phyloP scores from a whole-genome alignment of 2,329 filamentous ascomycete species.

The Microdochium paspali region DNA sequence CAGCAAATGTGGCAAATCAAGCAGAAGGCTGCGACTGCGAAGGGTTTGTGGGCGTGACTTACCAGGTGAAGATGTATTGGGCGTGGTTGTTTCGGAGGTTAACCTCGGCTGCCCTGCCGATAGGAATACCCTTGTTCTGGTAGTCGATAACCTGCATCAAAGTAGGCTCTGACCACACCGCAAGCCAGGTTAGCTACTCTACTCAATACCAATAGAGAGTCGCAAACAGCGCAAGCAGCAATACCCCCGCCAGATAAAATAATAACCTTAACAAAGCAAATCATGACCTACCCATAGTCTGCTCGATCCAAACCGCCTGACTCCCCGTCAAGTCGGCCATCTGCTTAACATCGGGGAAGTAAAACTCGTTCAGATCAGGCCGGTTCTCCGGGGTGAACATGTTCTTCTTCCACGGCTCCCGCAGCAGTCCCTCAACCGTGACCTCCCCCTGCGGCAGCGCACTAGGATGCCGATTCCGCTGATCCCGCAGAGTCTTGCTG shows the following conservation, averaged over 20 bases:
- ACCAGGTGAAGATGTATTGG: constrained; percentile 99
- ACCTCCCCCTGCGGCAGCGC: constrained; percentile 64
- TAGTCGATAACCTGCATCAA: constrained; percentile 68
- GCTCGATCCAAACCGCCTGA: constrained; percentile 89
- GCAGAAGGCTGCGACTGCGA: constrained; percentile 1
- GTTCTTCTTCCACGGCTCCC: constrained; percentile 94
- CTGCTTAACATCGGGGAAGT: constrained; percentile 87
- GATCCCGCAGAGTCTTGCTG: constrained; percentile 59
- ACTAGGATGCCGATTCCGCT: constrained; percentile 52
- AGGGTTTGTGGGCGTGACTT: constrained; percentile 29
- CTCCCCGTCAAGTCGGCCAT: constrained; percentile 80
- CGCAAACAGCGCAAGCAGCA: neutral
- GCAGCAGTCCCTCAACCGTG: constrained; percentile 70
- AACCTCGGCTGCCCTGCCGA: constrained; percentile 80
- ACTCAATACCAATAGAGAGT: neutral
- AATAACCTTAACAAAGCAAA: constrained; percentile 7
- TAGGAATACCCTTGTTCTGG: constrained; percentile 73
- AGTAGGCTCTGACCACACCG: constrained; percentile 54
- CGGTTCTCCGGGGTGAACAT: constrained; percentile 90
- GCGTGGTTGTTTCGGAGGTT: constrained; percentile 93
- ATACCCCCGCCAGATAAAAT: neutral
- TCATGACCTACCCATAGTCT: constrained; percentile 72
- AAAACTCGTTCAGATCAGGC: constrained; percentile 77
- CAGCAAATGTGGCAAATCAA: too few relatives aligned
- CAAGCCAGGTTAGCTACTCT: neutral